A percentile compares a stretch with the other conserved stretches of the same genome.
These are phyloP conservation scores for Tilletia caries DNA, from an alignment of 1,284 basidiomycete species.

Conservation along the genomic window DNA sequence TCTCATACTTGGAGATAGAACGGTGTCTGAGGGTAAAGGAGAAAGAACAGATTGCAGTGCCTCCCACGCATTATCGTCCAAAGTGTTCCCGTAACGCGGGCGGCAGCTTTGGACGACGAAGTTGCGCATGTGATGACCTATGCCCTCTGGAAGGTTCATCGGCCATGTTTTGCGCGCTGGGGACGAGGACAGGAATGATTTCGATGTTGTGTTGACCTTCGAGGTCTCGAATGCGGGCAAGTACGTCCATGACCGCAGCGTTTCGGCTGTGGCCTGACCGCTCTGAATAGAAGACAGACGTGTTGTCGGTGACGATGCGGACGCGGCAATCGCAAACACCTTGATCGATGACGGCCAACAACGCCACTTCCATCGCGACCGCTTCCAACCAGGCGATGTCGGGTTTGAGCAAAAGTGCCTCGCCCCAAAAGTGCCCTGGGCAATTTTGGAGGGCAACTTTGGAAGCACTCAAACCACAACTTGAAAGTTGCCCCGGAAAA, in stretches of 20 bases:
- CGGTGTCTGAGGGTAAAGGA: no score
- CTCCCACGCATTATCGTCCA: background rate
- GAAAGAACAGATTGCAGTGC: no score
- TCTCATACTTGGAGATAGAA: no score
- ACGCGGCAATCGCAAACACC: background rate
- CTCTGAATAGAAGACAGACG: background rate
- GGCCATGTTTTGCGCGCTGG: no score
- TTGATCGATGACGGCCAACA: background rate
- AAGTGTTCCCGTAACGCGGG: background rate
- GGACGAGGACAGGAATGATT: background rate
- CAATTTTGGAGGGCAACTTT: no score
- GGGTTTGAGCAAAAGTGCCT: no score
- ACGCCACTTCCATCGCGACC: background rate
- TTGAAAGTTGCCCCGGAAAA: no score
- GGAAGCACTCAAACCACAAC: no score
- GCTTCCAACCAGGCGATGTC: background rate
- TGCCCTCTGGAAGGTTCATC: no score
- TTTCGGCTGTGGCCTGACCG: background rate
- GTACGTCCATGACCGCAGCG: background rate
- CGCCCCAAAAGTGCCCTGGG: no score
- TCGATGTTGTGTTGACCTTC: background rate
- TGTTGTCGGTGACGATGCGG: background rate
- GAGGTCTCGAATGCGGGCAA: background rate
- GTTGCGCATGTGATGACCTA: no score
- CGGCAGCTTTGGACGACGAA: no score